Conservation (phyloP, 768 basidiomycete species). For the Russula olivacea region DNA sequence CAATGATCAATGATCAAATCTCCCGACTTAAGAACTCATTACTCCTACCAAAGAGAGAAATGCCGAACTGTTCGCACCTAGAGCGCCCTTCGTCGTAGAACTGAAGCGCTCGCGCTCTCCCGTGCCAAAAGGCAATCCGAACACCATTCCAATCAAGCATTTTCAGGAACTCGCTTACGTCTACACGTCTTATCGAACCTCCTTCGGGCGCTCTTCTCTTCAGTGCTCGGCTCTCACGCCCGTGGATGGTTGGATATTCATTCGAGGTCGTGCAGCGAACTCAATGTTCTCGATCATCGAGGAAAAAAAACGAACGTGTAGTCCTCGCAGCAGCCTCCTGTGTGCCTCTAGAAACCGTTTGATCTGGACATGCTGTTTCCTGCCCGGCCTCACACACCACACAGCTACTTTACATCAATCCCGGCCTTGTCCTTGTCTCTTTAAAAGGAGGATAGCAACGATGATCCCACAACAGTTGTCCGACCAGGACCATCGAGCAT, state of each 20-base stretch:
- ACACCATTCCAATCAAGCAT: background rate
- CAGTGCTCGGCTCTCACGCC: conserved; percentile 6
- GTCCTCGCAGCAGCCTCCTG: conserved; percentile 2
- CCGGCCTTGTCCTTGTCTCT: conserved; percentile 8
- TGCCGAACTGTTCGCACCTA: conserved; percentile 14
- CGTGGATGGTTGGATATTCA: background rate
- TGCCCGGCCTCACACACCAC: conserved; percentile 11
- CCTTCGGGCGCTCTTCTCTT: background rate
- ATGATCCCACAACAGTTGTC: conserved; percentile 9
- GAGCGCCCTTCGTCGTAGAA: conserved; percentile 14
- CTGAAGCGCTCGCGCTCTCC: background rate
- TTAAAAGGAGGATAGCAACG: conserved; percentile 20
- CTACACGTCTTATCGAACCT: conserved; percentile 6
- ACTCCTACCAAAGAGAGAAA: conserved; percentile 14
- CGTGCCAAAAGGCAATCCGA: background rate
- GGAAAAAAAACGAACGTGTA: background rate
- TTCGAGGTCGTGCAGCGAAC: background rate
- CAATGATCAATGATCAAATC: conserved; percentile 3
- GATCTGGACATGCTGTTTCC: conserved; percentile 8
- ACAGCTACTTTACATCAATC: conserved; percentile 9
- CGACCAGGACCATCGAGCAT: conserved; percentile 13
- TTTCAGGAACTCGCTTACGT: conserved; percentile 15
- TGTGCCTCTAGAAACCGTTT: background rate
- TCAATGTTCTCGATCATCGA: background rate
- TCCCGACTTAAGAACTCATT: conserved; percentile 18